Base-by-base conservation (phyloP, 2,329 filamentous ascomycete species). In the Pseudocercospora cruenta region DNA sequence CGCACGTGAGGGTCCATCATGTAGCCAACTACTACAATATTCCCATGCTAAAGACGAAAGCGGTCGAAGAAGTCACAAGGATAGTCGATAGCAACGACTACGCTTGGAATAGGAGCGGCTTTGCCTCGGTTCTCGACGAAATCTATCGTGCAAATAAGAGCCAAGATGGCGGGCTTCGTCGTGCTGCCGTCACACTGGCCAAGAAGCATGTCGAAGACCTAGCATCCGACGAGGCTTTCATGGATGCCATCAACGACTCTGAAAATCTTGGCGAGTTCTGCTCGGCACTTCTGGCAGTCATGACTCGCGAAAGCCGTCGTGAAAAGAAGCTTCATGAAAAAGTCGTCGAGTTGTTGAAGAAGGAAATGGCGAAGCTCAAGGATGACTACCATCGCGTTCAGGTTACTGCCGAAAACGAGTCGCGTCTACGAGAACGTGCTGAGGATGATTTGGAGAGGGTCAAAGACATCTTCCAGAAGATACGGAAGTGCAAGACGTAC, bases 401-500 rank as follows among this genome's bases (percentile, higher is more conserved):
- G 36, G 5, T n/a, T 5, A 39, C n/a, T 4, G 36, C 36, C 22
- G 47, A 21, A 24, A 19, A 19, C 5, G 47, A 21, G 22, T 14
- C 8, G 2, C 19, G 22, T 1, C 22, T 24, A 24, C 47, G 47
- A 21, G 47, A 51, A 10, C 47, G 22, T 24, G 47, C 47, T 24
- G 47, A 62, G 58, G 58, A 31, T n/a, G 63, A 64, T 21, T 21
- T 69, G 60, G 97, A 97, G 76, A 97, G 79, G 22, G 94, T 97
- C 84, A 95, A 91, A 61, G 92, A 86, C 75, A 97, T 96, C 81
- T 97, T 51, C 12, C 47, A 24, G 19, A 51, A 51, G 47, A 8
- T 51, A 51, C 47, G 94, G 74, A 90, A 91, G 78, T 97, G 91
- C 80, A 86, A 89, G 80, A 97, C 97, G 72, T 91, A 21, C 47